phyloP scores from a whole-genome alignment of 176 grass and related monocot genomes.

The Cenchrus purpureus region DNA sequence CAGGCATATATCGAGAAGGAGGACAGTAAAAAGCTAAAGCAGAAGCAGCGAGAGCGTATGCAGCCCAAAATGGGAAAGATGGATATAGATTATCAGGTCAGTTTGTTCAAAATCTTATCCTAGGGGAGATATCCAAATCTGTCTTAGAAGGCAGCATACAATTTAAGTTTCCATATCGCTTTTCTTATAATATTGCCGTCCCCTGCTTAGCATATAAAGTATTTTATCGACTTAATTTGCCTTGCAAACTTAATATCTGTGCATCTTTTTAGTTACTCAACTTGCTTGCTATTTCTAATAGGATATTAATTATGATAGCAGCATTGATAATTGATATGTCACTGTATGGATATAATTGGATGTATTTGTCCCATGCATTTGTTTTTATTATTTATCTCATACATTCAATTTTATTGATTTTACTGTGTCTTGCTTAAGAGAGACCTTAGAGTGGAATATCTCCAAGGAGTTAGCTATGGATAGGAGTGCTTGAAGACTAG shows the following conservation, averaged over 20 bases:
- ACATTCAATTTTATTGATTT: not conserved
- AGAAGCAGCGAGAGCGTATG: conserved; percentile 92
- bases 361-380: not conserved
- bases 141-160: not conserved
- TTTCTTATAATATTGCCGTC: not conserved
- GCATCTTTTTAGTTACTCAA: not conserved
- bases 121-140: not conserved
- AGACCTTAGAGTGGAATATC: no score
- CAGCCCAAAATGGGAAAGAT: conserved; percentile 99
- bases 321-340: not conserved
- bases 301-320: not conserved
- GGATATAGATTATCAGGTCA: conserved; percentile 99
- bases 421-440: not conserved
- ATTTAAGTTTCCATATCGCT: not conserved
- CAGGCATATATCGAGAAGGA: conserved; percentile 98
- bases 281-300: not conserved
- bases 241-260: not conserved
- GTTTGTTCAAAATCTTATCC: not conserved
- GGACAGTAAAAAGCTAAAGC: conserved; percentile 95
- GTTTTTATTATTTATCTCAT: not conserved
- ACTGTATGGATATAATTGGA: not conserved
- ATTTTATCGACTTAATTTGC: not conserved
- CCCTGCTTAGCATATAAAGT: not conserved
- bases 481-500: no score
- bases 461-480: no score